Base-by-base conservation (phyloP, 129 eudicot genomes). In the Gnaphalium uliginosum region DNA sequence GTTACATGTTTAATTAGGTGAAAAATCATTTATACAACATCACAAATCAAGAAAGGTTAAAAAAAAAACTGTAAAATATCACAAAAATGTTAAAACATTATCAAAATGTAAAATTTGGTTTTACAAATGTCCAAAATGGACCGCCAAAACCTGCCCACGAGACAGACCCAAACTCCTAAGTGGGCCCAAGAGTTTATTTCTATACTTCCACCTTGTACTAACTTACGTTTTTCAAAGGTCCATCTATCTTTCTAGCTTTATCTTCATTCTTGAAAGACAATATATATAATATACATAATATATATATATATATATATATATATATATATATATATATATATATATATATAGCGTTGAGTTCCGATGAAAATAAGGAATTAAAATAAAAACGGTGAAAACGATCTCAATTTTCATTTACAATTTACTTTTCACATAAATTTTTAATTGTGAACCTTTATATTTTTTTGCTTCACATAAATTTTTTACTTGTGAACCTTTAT, bases 111-210 rank as follows among this genome's bases (percentile, higher is more conserved):
- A 56, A 59, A 24, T 59, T 15, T 59, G 26, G 15, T 22, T 24
- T n/a, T 59, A 6, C 7, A 32, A 66, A 66, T 66, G 66, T 33
- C 70, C 70, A 66, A 66, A 66, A n/a, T 19, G 24, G 24, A 66
- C 70, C 70, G 17, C 70, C 70, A 66, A 66, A 66, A 32, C 0
- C 24, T 66, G 70, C 18, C 50, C 6, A 18, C 43, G 14, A 15
- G 70, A 18, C 51, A 33, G 15, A n/a, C 22, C 6, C 18, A 65
- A 65, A 18, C 48, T 30, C 48, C 6, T 32, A 19, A 65, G 8
- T 65, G 4, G 32, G 32, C 32, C 32, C 32, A 29, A 29, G 32
- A 29, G 32, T 65, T 15, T 65, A 48, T 13, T 65, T 59, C 17
- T 33, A 11, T n/a, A 59, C n/a, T 65, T 32, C 70, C 24, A 19